Conservation (phyloP, 1,284 basidiomycete genomes). For the Ceratorhiza oryzae-sativae region DNA sequence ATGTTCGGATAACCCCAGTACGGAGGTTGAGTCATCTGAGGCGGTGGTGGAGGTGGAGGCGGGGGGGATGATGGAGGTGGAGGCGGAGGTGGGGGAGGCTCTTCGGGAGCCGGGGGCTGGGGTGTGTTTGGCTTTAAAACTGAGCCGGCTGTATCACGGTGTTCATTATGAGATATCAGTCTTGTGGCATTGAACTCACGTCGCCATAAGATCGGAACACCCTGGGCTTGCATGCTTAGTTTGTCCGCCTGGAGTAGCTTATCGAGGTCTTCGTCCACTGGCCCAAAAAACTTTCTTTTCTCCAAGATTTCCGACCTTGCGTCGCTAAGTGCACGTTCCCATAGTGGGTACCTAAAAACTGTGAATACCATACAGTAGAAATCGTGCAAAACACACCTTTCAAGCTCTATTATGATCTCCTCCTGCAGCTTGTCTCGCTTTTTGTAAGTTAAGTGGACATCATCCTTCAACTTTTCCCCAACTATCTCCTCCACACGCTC, state of each 20-base stretch:
- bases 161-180: background rate
- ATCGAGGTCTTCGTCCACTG: conserved; percentile 34
- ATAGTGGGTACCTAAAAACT: conserved; percentile 22
- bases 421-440: conserved; percentile 37
- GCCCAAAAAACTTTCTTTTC: conserved; percentile 21
- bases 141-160: conserved; percentile 8
- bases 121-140: conserved; percentile 27
- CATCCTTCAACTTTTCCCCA: conserved; percentile 33
- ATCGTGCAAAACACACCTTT: background rate
- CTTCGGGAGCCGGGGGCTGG: conserved; percentile 29
- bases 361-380: background rate
- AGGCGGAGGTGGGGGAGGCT: conserved; percentile 29
- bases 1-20: conserved; percentile 37
- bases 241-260: conserved; percentile 30
- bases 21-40: conserved; percentile 12
- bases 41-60: conserved; percentile 29
- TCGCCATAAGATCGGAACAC: conserved; percentile 35
- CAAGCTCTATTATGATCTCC: conserved; percentile 35
- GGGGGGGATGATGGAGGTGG: conserved; percentile 22
- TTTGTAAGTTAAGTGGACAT: conserved; percentile 36
- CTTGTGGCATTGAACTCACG: background rate
- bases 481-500: conserved; percentile 37
- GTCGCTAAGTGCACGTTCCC: conserved; percentile 35
- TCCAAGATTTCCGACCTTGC: conserved; percentile 33
- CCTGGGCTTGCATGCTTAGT: conserved; percentile 28